A percentile compares a stretch with the other conserved stretches of the same genome.
Evolutionary conservation across 345 rosid genomes (phyloP).

Genomic region (Bruguiera sexangula): DNA sequence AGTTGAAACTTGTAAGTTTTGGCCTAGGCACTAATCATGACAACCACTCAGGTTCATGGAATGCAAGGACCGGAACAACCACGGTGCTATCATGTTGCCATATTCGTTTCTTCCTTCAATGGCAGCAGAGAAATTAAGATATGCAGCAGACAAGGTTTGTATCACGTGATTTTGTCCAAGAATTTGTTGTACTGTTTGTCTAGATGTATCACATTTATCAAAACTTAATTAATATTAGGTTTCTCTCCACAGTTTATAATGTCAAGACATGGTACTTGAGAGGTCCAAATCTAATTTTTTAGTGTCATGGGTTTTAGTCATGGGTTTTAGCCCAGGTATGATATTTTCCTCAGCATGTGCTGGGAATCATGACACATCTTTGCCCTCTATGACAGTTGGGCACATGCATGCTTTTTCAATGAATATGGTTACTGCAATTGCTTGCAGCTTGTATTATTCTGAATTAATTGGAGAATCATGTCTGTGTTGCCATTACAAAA

Average conservation of each 20-base stretch:
- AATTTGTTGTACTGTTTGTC: too few species aligned
- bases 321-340: background rate
- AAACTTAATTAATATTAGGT: too few species aligned
- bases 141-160: slow-evolving; percentile 68
- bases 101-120: slow-evolving; percentile 84
- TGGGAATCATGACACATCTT: background rate
- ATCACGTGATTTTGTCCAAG: background rate
- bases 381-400: too few species aligned
- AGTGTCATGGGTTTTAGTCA: background rate
- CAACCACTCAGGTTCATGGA: slow-evolving; percentile 77
- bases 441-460: too few species aligned
- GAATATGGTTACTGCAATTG: too few species aligned
- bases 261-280: slow-evolving; percentile 3
- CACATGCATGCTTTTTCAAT: too few species aligned
- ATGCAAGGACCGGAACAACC: slow-evolving; percentile 81
- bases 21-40: slow-evolving; percentile 20
- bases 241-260: background rate
- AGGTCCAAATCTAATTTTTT: background rate
- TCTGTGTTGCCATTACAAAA: too few species aligned
- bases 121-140: slow-evolving; percentile 67
- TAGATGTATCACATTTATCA: too few species aligned
- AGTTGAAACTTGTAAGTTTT: slow-evolving; percentile 11
- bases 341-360: background rate
- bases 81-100: slow-evolving; percentile 56
- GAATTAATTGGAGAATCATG: too few species aligned